Evolutionary conservation across 1,139 yeast genomes (phyloP), one percentile per base, ranked within the genome.

Genomic region (Scheffersomyces titani): DNA sequence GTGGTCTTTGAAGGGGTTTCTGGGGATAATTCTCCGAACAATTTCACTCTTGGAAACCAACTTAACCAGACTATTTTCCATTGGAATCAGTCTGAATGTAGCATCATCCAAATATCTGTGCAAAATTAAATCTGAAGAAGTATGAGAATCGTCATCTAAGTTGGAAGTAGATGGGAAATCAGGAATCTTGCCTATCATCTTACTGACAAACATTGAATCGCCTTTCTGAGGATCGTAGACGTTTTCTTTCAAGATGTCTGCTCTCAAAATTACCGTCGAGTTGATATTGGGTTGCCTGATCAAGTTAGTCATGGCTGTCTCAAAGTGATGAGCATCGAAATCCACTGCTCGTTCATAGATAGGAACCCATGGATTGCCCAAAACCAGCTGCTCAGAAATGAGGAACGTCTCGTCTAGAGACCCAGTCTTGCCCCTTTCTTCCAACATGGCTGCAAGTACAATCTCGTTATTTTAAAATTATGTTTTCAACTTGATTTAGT

Each of bases 231-330:
- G 74, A 45, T 74, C 79, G 65, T 76, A 84, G 2, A 69, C 70
- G 56, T 75, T 77, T 63, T 89, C 93, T 51, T 78, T 76, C 51
- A 92, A 72, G 30, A 93, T 86, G 71, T 93, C 98, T 0, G 98
- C 97, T 65, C 98, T 77, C 76, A 93, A 77, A 47, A 93, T 89
- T 40, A 92, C 96, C 0, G 98, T 90, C 7, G 98, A 93, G 71
- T 93, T 93, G 71, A 93, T 89, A 70, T 93, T 91, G 16, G 98
- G 98, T 61, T 92, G 92, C 59, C 83, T 81, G 55, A 93, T 89
- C 60, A 93, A 79, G 70, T 92, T 90, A 51, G 84, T 71, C 94
- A 92, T 89, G 5, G 97, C 97, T 11, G 77, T 74, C 57, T 86
- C 87, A 67, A 88, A 92, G 73, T 92, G 90, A 5, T 63, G 66